Evolutionary conservation across 768 basidiomycete species (phyloP), one percentile per base, ranked within the genome.

Genomic region (Lentinula guzmanii): DNA sequence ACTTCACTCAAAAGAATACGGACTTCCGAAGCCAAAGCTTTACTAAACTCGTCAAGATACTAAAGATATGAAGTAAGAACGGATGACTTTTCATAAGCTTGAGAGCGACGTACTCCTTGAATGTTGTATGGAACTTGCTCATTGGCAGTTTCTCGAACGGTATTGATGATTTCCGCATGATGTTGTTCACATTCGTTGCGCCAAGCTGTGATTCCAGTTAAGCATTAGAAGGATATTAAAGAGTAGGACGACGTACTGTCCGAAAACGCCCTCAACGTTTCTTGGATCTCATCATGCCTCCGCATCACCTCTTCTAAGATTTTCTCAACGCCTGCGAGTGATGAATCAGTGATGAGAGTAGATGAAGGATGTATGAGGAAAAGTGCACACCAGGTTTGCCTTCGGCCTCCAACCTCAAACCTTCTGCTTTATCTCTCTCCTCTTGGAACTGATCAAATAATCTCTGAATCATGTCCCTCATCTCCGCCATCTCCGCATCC

Each of bases 41-140:
- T 89, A 71, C 90, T 93, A 74, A 94, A 94, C 61, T 94, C 90
- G 63, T 94, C 89, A 13, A 94, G 80, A 70, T 94, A 93, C 89
- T 91, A 57, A 31, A 53, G 46, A 45, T 37, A 53, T 41, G 15
- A 41, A 64, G 10, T 39, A 53, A 18, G 24, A 24, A n/a, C 10
- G 24, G 39, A 18, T n/a, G 5, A 24, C 16, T 34, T 28, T 37
- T n/a, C 18, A 42, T 63, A 24, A 66, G 43, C 4, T 21, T 18
- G 9, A 5, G 59, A 39, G 18, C 62, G 5, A 75, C 87, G 56
- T 75, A 93, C 91, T 31, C 84, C 83, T 79, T 91, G 86, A 11
- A 94, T 86, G 65, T 94, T 93, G 78, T 88, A 93, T 13, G 87
- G 86, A 15, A 93, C 84, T 70, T 88, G 90, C 67, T 89, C 84